Evolutionary conservation across 805 yeast species (phyloP), one percentile per base, ranked within the genome.

Genomic region (Candida insectorum): DNA sequence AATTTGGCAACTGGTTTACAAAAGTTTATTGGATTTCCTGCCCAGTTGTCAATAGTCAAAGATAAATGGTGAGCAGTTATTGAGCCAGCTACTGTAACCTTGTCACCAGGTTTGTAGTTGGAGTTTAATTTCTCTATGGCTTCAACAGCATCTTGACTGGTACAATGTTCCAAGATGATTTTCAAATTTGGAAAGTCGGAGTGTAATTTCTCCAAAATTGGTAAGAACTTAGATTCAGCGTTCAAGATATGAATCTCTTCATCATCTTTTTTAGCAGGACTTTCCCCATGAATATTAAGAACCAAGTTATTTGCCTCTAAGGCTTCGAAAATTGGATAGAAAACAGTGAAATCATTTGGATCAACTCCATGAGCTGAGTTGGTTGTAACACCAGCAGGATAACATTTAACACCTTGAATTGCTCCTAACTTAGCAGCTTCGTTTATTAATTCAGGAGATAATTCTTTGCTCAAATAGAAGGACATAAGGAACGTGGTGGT

Each of bases 341-440:
- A 93, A 5, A 73, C 79, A 30, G 82, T 75, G 60, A 93, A 93
- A 51, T 91, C 95, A 49, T 88, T 86, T 16, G 94, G 94, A 56
- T 85, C 93, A 16, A 93, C 96, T 31, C 98, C 98, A 3, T 81
- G 85, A 30, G 75, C 60, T 7, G 96, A 87, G 64, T 93, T 93
- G 24, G 99, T 93, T n/a, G 99, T 93, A 20, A 93, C 99, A 28
- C 99, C 99, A 2, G 97, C 97, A 26, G 99, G 99, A 58, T 93
- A 93, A 56, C 96, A 88, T 59, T 93, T 93, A 46, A 93, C 86
- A 36, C 99, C 99, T 19, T 79, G 70, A 35, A 91, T 79, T 24
- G 77, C 79, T 2, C 80, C 80, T 12, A 61, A 50, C 35, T 68
- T 54, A 6, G 89, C 94, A 22, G 97, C 97, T 42, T 77, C 74